A percentile compares a stretch with the other conserved stretches of the same genome.
phyloP scores from a whole-genome alignment of 2,329 filamentous ascomycete genomes.

The Phaeomoniella chlamydospora region DNA sequence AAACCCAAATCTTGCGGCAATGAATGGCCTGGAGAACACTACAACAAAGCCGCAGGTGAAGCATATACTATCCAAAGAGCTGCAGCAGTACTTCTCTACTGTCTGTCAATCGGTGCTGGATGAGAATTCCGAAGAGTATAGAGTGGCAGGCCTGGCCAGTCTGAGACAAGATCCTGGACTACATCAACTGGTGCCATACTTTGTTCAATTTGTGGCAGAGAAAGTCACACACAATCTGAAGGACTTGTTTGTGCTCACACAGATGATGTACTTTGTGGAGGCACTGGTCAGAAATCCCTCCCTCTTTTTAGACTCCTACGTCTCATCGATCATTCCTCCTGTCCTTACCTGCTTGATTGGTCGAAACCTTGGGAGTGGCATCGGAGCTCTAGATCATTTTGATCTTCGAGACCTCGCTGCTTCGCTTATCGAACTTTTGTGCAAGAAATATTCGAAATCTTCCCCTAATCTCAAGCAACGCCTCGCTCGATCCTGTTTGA shows the following conservation, averaged over 20 bases:
- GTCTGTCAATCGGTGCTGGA: conserved; percentile 81
- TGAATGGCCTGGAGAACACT: conserved; percentile 70
- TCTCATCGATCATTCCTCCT: conserved; percentile 60
- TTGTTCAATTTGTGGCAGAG: conserved; percentile 88
- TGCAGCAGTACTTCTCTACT: conserved; percentile 94
- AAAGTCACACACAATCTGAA: conserved; percentile 91
- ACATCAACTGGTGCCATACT: conserved; percentile 92
- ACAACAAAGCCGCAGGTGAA: conserved; percentile 84
- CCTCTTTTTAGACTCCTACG: conserved; percentile 59
- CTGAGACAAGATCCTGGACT: conserved; percentile 80
- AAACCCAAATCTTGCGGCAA: conserved; percentile 69
- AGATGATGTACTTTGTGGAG: conserved; percentile 82
- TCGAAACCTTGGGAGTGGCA: conserved; percentile 54
- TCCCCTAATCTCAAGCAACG: conserved; percentile 76
- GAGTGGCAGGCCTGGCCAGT: conserved; percentile 71
- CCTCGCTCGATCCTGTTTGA: conserved; percentile 83
- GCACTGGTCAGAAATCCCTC: conserved; percentile 72
- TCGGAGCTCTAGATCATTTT: conserved; percentile 48
- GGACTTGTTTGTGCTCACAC: conserved; percentile 72
- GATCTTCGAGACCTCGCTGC: conserved; percentile 73
- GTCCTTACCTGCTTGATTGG: conserved; percentile 85
- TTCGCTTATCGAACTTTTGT: conserved; percentile 64
- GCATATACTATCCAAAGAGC: conserved; percentile 88
- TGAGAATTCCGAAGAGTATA: conserved; percentile 73
- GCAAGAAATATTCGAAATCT: conserved; percentile 63